Percentiles rank a stretch among this genome's conserved stretches.
These are phyloP conservation scores for Saitozyma sp. DNA, from an alignment of 768 basidiomycete species.

Conservation along the genomic window DNA sequence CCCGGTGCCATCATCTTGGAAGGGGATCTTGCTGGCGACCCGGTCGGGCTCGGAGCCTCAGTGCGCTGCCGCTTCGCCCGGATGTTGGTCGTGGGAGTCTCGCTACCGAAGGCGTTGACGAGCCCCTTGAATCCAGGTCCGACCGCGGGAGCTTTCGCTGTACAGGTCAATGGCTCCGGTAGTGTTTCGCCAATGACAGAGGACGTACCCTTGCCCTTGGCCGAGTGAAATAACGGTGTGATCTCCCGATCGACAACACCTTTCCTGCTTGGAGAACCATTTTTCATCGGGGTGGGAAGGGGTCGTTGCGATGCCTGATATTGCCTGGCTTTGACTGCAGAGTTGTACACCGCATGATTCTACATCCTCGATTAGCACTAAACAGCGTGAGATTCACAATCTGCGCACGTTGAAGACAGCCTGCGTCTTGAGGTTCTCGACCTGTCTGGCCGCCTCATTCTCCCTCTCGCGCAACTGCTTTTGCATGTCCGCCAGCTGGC, in stretches of 20 bases:
- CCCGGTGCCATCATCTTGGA: too few species aligned
- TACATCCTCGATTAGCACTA: constrained; percentile 1
- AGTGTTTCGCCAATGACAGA: background rate
- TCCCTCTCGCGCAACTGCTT: constrained; percentile 22
- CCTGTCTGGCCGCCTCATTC: constrained; percentile 18
- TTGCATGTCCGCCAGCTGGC: constrained; percentile 29
- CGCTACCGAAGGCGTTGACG: constrained; percentile 35
- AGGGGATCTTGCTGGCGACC: too few species aligned
- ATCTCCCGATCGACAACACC: background rate
- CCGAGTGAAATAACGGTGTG: constrained; percentile 17
- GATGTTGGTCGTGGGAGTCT: constrained; percentile 8
- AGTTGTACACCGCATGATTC: constrained; percentile 22
- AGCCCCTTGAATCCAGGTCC: constrained; percentile 27
- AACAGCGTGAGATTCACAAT: background rate
- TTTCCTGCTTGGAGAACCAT: constrained; percentile 5
- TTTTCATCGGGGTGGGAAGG: background rate
- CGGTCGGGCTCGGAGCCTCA: constrained; percentile 10
- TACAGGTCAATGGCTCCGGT: constrained; percentile 7
- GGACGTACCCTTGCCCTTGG: constrained; percentile 31
- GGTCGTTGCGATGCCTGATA: background rate
- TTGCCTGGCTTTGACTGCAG: constrained; percentile 6
- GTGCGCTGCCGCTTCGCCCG: constrained; percentile 31
- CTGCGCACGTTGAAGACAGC: constrained; percentile 40
- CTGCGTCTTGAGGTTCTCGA: constrained; percentile 40
- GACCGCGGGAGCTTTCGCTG: constrained; percentile 9